These are phyloP conservation scores for Auxenochlorella pyrenoidosa DNA, from an alignment of 139 green algal species.

Conservation along the genomic window DNA sequence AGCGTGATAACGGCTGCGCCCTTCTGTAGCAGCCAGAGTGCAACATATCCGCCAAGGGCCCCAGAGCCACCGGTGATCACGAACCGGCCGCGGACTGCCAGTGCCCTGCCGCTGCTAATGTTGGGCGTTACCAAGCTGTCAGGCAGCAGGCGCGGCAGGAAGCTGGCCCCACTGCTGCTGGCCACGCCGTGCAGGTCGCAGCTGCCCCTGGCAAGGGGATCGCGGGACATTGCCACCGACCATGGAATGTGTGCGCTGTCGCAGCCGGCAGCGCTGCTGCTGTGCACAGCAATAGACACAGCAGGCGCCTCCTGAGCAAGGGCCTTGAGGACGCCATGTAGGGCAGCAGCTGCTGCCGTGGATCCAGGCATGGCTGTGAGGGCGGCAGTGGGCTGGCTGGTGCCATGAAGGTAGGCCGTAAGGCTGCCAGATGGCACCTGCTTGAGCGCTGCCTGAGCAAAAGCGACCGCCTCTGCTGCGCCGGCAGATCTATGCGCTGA, in stretches of 20 bases:
- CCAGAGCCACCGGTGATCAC: constrained; percentile 45
- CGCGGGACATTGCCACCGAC: neutral
- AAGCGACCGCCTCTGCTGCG: neutral
- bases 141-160: constrained; percentile 21
- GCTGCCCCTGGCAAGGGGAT: neutral
- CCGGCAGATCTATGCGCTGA: neutral
- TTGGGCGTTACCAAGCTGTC: neutral
- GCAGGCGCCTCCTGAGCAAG: constrained; percentile 38
- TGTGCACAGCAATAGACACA: neutral
- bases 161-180: neutral
- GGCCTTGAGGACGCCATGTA: constrained; percentile 50
- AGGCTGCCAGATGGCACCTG: neutral
- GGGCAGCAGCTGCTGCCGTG: neutral
- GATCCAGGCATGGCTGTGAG: neutral
- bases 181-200: constrained; percentile 34
- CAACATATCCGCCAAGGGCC: constrained; percentile 23
- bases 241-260: neutral
- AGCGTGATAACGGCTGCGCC: constrained; percentile 9
- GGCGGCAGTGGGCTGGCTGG: neutral
- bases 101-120: neutral
- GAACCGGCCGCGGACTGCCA: neutral
- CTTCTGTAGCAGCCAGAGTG: constrained; percentile 38
- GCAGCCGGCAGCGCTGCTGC: neutral
- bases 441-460: neutral
- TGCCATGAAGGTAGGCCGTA: neutral